Base-by-base conservation (phyloP, 2,329 filamentous ascomycete genomes). In the Xylariales sp. region DNA sequence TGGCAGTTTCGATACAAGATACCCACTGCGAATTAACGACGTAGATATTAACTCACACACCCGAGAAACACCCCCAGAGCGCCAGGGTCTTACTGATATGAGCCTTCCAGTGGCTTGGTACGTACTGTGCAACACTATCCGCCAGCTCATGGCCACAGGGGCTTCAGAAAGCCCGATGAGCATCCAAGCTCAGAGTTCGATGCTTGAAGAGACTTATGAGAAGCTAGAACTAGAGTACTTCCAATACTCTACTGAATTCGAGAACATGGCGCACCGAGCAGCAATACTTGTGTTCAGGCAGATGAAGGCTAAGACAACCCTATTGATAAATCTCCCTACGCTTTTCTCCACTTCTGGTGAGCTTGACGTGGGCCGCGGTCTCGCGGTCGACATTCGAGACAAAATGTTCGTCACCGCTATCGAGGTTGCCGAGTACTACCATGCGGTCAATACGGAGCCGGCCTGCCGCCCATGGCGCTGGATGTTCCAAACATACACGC, bases 281-380 rank as follows among this genome's bases (percentile, higher is more conserved):
- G 49, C 50, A 1, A 42, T 65, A 4, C 84, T 83, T 19, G 70
- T 87, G 17, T 74, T 78, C 4, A 76, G 84, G 8, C 68, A 91
- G 21, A 79, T 90, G 44, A 76, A 89, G 62, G 81, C 81, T 37
- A 91, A 89, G 60, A 79, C 89, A 67, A 87, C 82, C 65, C 70
- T 93, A 24, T 74, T 89, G 42, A 74, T 88, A 3, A 85, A 91
- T 51, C 81, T 91, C 49, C 85, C 85, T 0, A 72, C 83, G 51
- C 78, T 85, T 21, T 75, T 80, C 36, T 70, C 72, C 23, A 74
- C 78, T 18, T 69, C 72, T 8, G 70, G 69, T n/a, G 60, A 67
- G 7, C n/a, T n/a, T n/a, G n/a, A n/a, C n/a, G n/a, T n/a, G n/a
- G n/a, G n/a, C n/a, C n/a, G n/a, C n/a, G 70, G 68, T 18, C 65